Evolutionary conservation across 2,329 filamentous ascomycete species (phyloP), one percentile per base, ranked within the genome.

Genomic region (Coniochaeta sp.): DNA sequence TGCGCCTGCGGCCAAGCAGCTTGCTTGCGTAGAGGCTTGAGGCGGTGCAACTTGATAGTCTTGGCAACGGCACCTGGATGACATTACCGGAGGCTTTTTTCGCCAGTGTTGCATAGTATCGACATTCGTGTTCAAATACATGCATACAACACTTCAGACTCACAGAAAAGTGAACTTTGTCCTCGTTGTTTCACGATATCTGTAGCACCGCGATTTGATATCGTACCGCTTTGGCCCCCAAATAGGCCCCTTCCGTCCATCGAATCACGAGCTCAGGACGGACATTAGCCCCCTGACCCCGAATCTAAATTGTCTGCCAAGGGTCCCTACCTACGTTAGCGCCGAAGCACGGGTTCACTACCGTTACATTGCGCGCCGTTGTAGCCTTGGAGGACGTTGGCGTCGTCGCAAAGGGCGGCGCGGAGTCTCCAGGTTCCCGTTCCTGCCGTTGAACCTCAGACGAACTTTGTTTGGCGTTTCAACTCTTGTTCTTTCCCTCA

Each of bases 21-120:
- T 64, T 64, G 61, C 61, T 64, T 64, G 62, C 62, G 62, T 64
- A 55, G 61, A 60, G 60, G n/a, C 55, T 22, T 42, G 61, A 63
- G 62, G 62, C 62, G 59, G 62, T 60, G 62, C 58, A 64, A 30
- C 9, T 26, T 9, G 55, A 36, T 26, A 30, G 26, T n/a, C 61
- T 61, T 59, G 59, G 59, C 57, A 34, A 47, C 34, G 10, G 54
- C 22, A 24, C 44, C 19, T 28, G 12, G 22, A 50, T 16, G 22
- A 50, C 12, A 16, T 26, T 7, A 16, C 5, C 9, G 7, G 36
- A 38, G 16, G 36, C 36, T 38, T 12, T 38, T 38, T 12, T 38
- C 7, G 9, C 36, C 36, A 12, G 6, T 6, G 6, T 34, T 34
- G 6, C 32, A 34, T 6, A 34, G 6, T 34, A 34, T 34, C 12